Percentiles rank a stretch among this genome's conserved stretches.
Conservation (phyloP, 305 asterid species). For the Fraxinus paxiana region DNA sequence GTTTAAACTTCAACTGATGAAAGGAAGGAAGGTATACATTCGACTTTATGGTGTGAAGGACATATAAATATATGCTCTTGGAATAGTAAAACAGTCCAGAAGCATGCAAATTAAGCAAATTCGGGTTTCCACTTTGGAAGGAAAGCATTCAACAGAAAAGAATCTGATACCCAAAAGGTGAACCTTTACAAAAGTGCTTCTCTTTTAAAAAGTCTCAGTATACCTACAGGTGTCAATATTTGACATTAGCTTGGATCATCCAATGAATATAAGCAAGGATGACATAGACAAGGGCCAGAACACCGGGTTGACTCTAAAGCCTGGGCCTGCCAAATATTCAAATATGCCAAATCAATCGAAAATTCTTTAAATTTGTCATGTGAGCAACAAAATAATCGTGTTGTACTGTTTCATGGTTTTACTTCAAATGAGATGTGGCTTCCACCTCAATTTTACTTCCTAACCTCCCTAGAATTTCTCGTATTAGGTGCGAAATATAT, state of each 20-base stretch:
- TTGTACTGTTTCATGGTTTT: not conserved
- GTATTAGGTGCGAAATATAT: conserved; percentile 13
- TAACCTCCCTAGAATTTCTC: not conserved
- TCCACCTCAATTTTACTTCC: not conserved
- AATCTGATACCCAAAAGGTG: conserved; percentile 52
- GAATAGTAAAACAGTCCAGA: not conserved
- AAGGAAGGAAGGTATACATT: conserved; percentile 14
- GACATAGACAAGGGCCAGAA: not conserved
- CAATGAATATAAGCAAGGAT: conserved; percentile 15
- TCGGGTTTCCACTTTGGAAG: conserved; percentile 51
- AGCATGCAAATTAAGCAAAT: conserved; percentile 29
- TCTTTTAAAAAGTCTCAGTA: not conserved
- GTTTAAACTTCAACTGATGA: not conserved
- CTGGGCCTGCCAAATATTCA: not conserved
- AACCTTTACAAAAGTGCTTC: not conserved
- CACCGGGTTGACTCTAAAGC: not conserved
- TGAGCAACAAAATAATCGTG: conserved; percentile 4
- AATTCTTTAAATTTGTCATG: not conserved
- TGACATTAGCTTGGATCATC: not conserved
- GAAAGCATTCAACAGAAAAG: conserved; percentile 36
- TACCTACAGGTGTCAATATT: not conserved
- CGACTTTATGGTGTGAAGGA: conserved; percentile 15
- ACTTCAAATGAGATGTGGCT: not conserved
- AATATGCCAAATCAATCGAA: not conserved
- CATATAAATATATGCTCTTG: not conserved